Conservation (phyloP, 1,139 yeast genomes). For the Kodamaea arcana region DNA sequence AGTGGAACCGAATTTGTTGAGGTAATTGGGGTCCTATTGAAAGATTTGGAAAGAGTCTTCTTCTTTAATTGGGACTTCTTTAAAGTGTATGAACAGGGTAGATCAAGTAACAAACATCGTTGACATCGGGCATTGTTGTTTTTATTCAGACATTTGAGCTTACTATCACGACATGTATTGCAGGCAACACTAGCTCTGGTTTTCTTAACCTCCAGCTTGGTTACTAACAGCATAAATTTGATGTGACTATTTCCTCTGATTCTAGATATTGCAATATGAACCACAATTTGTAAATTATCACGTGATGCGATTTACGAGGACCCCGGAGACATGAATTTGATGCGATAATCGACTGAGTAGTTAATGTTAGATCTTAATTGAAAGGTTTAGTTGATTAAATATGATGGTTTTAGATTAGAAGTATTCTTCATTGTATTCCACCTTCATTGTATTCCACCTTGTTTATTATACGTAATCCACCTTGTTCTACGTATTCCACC, state of each 20-base stretch:
- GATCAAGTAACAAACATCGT: slow-evolving; percentile 17
- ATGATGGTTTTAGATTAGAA: too few species aligned
- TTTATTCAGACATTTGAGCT: slow-evolving; percentile 18
- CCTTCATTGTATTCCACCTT: too few species aligned
- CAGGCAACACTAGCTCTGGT: slow-evolving; percentile 23
- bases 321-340: too few species aligned
- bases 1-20: neutral
- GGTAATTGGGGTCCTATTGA: neutral
- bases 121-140: slow-evolving; percentile 14
- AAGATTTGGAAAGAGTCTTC: slow-evolving; percentile 3
- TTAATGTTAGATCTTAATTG: too few species aligned
- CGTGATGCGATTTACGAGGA: neutral
- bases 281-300: neutral
- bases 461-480: too few species aligned
- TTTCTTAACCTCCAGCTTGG: slow-evolving; percentile 5
- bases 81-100: slow-evolving; percentile 21
- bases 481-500: too few species aligned
- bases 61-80: slow-evolving; percentile 18
- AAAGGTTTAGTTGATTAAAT: too few species aligned
- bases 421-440: too few species aligned
- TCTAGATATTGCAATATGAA: slow-evolving; percentile 2
- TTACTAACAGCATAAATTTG: slow-evolving; percentile 5
- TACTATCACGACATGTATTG: slow-evolving; percentile 20
- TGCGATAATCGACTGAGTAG: too few species aligned
- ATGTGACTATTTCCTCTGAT: neutral